Percentiles rank a stretch among this genome's conserved stretches.
These are phyloP conservation scores for Malassezia equina DNA, from an alignment of 1,284 basidiomycete species.

Conservation along the genomic window DNA sequence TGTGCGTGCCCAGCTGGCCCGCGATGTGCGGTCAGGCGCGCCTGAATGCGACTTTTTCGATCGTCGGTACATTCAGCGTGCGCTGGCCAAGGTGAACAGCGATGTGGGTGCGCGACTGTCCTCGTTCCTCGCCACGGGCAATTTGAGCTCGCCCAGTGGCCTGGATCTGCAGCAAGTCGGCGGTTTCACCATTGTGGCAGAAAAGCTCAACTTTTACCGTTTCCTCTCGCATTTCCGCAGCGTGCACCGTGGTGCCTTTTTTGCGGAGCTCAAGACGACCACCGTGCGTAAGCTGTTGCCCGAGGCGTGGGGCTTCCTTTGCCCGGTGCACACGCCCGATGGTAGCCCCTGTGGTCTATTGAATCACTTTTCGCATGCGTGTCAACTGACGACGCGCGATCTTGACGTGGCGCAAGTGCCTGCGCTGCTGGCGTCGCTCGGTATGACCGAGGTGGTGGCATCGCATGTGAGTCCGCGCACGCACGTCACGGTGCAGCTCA, in stretches of 20 bases:
- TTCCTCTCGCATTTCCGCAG: slow-evolving; percentile 98
- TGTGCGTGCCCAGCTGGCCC: slow-evolving; percentile 62
- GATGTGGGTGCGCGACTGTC: slow-evolving; percentile 82
- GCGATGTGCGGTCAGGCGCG: slow-evolving; percentile 66
- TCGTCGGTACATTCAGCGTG: slow-evolving; percentile 70
- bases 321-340: slow-evolving; percentile 97
- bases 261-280: slow-evolving; percentile 96
- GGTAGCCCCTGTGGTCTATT: slow-evolving; percentile 94
- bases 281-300: slow-evolving; percentile 92
- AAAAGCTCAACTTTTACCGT: slow-evolving; percentile 97
- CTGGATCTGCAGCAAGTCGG: slow-evolving; percentile 93
- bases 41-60: slow-evolving; percentile 71
- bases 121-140: slow-evolving; percentile 95
- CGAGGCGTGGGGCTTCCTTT: slow-evolving; percentile 98
- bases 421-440: slow-evolving; percentile 69
- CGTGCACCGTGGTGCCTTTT: slow-evolving; percentile 98
- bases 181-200: slow-evolving; percentile 95
- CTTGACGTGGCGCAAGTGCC: slow-evolving; percentile 71
- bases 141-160: slow-evolving; percentile 84
- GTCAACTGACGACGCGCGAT: slow-evolving; percentile 74
- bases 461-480: slow-evolving; percentile 65
- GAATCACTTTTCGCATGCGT: slow-evolving; percentile 90
- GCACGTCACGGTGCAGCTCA: slow-evolving; percentile 81
- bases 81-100: slow-evolving; percentile 69
- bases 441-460: slow-evolving; percentile 85